These are phyloP conservation scores for Coniferiporia weirii DNA, from an alignment of 1,284 basidiomycete species.

Conservation along the genomic window DNA sequence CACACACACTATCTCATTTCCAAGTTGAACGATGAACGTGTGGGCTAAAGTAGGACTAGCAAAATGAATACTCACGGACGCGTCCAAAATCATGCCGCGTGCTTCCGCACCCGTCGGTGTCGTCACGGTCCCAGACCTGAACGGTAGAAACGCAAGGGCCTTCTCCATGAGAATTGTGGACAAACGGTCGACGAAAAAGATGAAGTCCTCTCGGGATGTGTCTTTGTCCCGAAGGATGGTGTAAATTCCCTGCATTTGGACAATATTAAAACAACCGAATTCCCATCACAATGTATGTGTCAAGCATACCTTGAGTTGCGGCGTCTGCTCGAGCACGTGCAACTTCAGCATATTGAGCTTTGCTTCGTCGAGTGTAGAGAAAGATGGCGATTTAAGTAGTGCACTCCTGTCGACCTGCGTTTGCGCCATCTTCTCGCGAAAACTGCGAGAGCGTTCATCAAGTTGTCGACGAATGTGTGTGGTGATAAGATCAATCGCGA, in stretches of 20 bases:
- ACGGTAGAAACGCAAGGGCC: conserved; percentile 79
- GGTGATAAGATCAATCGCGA: conserved; percentile 92
- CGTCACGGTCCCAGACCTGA: conserved; percentile 52
- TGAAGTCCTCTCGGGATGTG: conserved; percentile 78
- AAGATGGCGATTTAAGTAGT: conserved; percentile 12
- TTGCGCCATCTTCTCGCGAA: conserved; percentile 69
- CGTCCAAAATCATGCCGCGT: conserved; percentile 59
- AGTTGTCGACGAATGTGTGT: conserved; percentile 88
- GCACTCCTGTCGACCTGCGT: conserved; percentile 14
- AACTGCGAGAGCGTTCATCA: conserved; percentile 66
- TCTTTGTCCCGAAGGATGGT: conserved; percentile 75
- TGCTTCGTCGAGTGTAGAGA: conserved; percentile 28
- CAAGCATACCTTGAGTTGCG: conserved; percentile 64
- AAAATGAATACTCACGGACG: conserved; percentile 36
- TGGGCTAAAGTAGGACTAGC: too few relatives aligned
- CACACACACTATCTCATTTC: conserved; percentile 50
- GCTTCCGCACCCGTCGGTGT: conserved; percentile 64
- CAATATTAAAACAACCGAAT: conserved; percentile 6
- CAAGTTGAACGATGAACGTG: too few relatives aligned
- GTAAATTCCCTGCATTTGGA: conserved; percentile 67
- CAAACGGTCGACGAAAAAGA: conserved; percentile 84
- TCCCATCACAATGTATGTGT: not conserved
- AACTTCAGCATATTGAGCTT: conserved; percentile 47
- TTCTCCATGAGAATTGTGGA: conserved; percentile 83
- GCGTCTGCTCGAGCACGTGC: conserved; percentile 72